Evolutionary conservation across 495 filamentous ascomycete genomes (phyloP), one percentile per base, ranked within the genome.

Genomic region (Penicillium crystallinum): DNA sequence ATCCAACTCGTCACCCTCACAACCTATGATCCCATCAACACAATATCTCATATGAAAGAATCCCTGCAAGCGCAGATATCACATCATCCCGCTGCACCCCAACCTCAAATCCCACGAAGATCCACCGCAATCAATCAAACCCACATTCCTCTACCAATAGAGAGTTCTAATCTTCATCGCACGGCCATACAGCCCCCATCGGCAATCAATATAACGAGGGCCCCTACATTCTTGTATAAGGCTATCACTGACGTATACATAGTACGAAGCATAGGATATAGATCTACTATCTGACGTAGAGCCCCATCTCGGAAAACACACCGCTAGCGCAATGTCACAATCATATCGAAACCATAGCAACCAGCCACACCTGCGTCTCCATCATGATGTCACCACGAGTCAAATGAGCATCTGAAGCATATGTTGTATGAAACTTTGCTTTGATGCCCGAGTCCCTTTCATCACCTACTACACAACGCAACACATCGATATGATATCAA

Each of bases 301-400:
- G 18, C 3, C 7, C 15, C 25, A 41, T 34, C 27, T 50, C 38
- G 30, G 38, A 27, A 34, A 27, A 12, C 14, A 42, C 47, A 31
- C 27, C 25, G 29, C 27, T 41, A 27, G 29, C 22, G 19, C 18
- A 50, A 4, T 5, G 12, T 14, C 29, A 41, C n/a, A 22, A 33
- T 19, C 25, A 22, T 39, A 49, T 27, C n/a, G 14, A 17, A 8
- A 17, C 37, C 38, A 42, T 50, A 38, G 47, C 37, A 50, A 50
- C 37, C 27, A 41, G 25, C 14, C 36, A 41, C 18, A 27, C 23
- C 3, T 27, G 17, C 46, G 46, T 39, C 18, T 41, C 25, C 36
- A 30, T 25, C 36, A 30, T 25, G 48, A 50, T 41, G 38, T 50
- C 48, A 50, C 48, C 1, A 15, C 5, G 19, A 8, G 25, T 40